phyloP scores from a whole-genome alignment of 345 rosid species.

The Murraya koenigii region DNA sequence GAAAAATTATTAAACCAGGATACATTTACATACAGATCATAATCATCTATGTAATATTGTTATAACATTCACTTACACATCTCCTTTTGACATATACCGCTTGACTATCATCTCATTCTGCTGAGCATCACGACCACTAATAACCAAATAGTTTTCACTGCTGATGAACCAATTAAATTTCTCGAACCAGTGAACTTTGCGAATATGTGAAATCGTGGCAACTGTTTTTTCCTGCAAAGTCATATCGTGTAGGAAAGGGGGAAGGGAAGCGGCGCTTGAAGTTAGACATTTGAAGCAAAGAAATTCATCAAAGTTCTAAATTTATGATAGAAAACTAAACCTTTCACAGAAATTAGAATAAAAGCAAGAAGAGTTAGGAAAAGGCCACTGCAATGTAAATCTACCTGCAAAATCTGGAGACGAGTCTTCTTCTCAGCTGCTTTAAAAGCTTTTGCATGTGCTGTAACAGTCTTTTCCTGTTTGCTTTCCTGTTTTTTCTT shows the following conservation, averaged over 20 bases:
- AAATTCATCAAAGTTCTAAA: background rate
- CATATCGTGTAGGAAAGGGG: background rate
- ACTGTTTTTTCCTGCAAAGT: slow-evolving; percentile 73
- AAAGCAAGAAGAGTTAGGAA: background rate
- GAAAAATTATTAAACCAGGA: background rate
- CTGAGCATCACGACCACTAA: slow-evolving; percentile 98
- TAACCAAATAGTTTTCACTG: slow-evolving; percentile 88
- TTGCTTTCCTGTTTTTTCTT: slow-evolving; percentile 94
- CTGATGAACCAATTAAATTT: slow-evolving; percentile 98
- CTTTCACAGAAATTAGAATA: slow-evolving; percentile 5
- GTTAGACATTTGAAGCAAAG: background rate
- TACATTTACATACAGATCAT: slow-evolving; percentile 62
- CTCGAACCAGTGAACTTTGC: slow-evolving; percentile 99
- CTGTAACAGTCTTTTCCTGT: slow-evolving; percentile 89
- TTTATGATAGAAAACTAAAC: background rate
- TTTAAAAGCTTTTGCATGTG: slow-evolving; percentile 94
- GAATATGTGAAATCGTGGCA: slow-evolving; percentile 89
- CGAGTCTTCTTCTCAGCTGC: slow-evolving; percentile 97
- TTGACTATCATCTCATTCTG: slow-evolving; percentile 98
- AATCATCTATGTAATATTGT: background rate
- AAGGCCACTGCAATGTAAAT: slow-evolving; percentile 10
- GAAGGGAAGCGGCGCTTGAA: background rate
- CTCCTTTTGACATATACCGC: slow-evolving; percentile 98
- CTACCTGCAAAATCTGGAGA: slow-evolving; percentile 88
- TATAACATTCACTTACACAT: slow-evolving; percentile 55